Evolutionary conservation across 2,329 filamentous ascomycete genomes (phyloP), one percentile per base, ranked within the genome.

Genomic region (Metarhizium brunneum): DNA sequence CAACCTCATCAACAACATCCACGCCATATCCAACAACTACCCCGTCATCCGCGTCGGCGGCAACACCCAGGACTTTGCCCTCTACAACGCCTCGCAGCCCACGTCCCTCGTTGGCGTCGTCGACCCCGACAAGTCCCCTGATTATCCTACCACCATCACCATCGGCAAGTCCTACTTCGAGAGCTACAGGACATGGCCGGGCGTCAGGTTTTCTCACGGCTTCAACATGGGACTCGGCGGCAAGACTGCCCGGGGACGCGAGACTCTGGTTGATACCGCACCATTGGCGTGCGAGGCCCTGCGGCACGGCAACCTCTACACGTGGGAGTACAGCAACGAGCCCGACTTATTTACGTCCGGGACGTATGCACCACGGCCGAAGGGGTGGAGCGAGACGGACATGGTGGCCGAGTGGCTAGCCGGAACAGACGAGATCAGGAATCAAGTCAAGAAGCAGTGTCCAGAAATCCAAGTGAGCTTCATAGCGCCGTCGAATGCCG

Each of bases 1-100:
- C 57, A 83, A 81, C 51, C 72, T 86, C 6, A 67, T 86, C 30
- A 73, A 77, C 36, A 85, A 84, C 56, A 62, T 86, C 20, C 78
- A 71, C 1, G 64, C 73, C n/a, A 63, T 84, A 3, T 73, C 72
- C 14, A 82, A 82, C 8, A 74, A 72, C 6, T 83, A 82, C 58
- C 83, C 83, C 2, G 75, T 81, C 60, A 79, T 86, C 55, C 73
- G 83, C 16, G 81, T 86, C 2, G 83, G 84, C 3, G 84, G 83
- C n/a, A 86, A 85, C 62, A 85, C 83, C 0, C 83, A 86, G 67
- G 83, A 86, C 68, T 84, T 80, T 59, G 81, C 81, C 5, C 71
- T 86, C 42, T 86, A 82, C 66, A 76, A 85, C 59, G 68, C 74
- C 2, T 75, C 73, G 4, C 75, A 83, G 6, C 64, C 72, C 1